Conservation (phyloP, 2,329 filamentous ascomycete genomes). For the Phoma sp. region DNA sequence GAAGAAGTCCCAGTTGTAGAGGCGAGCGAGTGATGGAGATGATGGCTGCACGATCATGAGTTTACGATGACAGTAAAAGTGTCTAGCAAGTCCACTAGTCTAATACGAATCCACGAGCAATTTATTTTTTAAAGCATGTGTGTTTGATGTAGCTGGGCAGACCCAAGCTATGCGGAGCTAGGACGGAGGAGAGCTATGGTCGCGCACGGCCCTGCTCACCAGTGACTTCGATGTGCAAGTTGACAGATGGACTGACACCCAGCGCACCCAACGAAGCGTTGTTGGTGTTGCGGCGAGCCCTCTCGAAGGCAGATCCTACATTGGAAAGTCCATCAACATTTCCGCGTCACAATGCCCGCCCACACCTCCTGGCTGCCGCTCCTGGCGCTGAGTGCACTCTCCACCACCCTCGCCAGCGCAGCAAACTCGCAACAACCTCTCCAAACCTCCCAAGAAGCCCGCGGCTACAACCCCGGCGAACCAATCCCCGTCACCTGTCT, state of each 20-base stretch:
- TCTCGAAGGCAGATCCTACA: no score
- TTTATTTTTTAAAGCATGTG: neutral
- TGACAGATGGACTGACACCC: slow-evolving; percentile 7
- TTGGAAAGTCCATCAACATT: neutral
- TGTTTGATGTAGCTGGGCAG: neutral
- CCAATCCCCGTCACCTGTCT: slow-evolving; percentile 59
- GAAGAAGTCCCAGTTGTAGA: slow-evolving; percentile 61
- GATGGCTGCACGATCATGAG: slow-evolving; percentile 4
- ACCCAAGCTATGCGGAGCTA: slow-evolving; percentile 1
- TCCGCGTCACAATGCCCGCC: neutral
- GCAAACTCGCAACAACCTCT: slow-evolving; percentile 52
- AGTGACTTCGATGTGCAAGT: slow-evolving; percentile 1
- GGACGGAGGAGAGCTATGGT: neutral
- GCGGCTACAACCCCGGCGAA: slow-evolving; percentile 56
- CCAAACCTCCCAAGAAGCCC: slow-evolving; percentile 39
- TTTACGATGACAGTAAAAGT: slow-evolving; percentile 5
- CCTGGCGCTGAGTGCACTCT: slow-evolving; percentile 39
- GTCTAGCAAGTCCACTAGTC: slow-evolving; percentile 6
- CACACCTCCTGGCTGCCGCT: slow-evolving; percentile 26
- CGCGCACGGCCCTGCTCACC: neutral
- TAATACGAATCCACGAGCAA: slow-evolving; percentile 9
- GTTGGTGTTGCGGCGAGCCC: slow-evolving; percentile 1
- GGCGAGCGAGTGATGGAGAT: neutral
- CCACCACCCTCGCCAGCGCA: slow-evolving; percentile 45
- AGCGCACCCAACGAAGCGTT: slow-evolving; percentile 6